These are phyloP conservation scores for Xylaria sp. DNA, from an alignment of 2,329 filamentous ascomycete species.

Conservation along the genomic window DNA sequence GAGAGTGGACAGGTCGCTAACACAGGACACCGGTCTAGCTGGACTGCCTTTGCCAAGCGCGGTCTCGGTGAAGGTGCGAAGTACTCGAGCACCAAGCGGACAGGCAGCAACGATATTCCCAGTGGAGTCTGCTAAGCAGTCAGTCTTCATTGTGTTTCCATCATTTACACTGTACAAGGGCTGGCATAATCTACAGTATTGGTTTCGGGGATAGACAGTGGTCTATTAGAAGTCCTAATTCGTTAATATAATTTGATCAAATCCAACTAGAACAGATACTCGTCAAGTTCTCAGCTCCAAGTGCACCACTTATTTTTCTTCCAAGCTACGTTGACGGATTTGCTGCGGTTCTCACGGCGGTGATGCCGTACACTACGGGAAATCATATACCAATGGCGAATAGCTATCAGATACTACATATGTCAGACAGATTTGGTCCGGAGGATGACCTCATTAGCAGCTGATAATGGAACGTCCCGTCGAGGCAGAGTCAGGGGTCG, in stretches of 20 bases:
- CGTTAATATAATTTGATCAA: conserved; percentile 2
- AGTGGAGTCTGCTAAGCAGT: conserved; percentile 35
- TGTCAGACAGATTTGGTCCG: too few relatives aligned
- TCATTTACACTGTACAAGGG: too few relatives aligned
- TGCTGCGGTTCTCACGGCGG: too few relatives aligned
- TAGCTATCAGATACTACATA: too few relatives aligned
- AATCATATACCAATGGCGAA: too few relatives aligned
- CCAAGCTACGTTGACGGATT: not conserved
- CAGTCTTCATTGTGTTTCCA: not conserved
- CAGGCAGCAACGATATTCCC: conserved; percentile 36
- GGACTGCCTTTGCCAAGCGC: conserved; percentile 54
- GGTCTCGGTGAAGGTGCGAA: conserved; percentile 46
- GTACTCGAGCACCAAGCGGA: conserved; percentile 29
- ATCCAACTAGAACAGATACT: not conserved
- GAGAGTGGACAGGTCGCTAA: conserved; percentile 1
- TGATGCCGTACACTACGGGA: too few relatives aligned
- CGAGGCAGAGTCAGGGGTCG: too few relatives aligned
- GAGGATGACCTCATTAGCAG: too few relatives aligned
- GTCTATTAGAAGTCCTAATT: not conserved
- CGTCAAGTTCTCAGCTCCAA: not conserved
- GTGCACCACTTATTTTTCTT: not conserved
- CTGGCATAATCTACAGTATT: not conserved
- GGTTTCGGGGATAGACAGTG: not conserved
- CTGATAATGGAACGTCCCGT: too few relatives aligned
- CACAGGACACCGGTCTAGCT: conserved; percentile 32